These are phyloP conservation scores for Eremochloa ophiuroides DNA, from an alignment of 176 grass and related monocot genomes.

Conservation along the genomic window DNA sequence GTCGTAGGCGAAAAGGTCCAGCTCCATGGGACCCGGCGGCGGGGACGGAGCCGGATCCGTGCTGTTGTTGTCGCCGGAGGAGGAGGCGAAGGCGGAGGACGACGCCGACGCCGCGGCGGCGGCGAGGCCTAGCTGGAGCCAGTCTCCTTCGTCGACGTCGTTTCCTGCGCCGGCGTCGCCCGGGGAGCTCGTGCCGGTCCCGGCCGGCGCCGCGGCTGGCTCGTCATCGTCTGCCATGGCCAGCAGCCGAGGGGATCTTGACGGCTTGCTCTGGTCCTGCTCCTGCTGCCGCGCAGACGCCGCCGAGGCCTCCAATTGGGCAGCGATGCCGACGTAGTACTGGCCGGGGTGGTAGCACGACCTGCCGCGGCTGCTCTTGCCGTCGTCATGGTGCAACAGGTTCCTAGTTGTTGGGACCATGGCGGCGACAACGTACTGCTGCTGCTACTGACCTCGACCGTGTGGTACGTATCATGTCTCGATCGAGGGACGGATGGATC, in stretches of 20 bases:
- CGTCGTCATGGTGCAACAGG: constrained; percentile 41
- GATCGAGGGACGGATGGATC: neutral
- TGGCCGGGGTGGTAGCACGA: constrained; percentile 10
- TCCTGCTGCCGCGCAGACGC: neutral
- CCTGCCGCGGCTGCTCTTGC: constrained; percentile 2
- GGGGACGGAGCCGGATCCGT: neutral
- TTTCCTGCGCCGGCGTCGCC: neutral
- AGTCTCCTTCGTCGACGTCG: constrained; percentile 31
- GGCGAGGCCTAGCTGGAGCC: constrained; percentile 70
- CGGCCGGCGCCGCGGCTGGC: neutral
- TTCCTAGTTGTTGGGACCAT: constrained; percentile 76
- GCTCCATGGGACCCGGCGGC: neutral
- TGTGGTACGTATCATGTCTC: constrained; percentile 34
- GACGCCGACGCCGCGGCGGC: neutral
- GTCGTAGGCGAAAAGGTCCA: constrained; percentile 38
- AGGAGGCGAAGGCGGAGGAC: constrained; percentile 23
- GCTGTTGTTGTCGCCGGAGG: constrained; percentile 1
- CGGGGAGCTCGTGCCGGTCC: constrained; percentile 21
- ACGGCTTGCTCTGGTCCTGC: neutral
- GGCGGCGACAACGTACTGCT: neutral
- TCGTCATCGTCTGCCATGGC: constrained; percentile 41
- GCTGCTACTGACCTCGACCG: neutral
- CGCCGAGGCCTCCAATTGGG: constrained; percentile 28
- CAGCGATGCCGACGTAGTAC: constrained; percentile 33
- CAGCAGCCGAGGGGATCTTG: constrained; percentile 14